Base-by-base conservation (phyloP, 169 alveolate species). In the Eimeria maxima region DNA sequence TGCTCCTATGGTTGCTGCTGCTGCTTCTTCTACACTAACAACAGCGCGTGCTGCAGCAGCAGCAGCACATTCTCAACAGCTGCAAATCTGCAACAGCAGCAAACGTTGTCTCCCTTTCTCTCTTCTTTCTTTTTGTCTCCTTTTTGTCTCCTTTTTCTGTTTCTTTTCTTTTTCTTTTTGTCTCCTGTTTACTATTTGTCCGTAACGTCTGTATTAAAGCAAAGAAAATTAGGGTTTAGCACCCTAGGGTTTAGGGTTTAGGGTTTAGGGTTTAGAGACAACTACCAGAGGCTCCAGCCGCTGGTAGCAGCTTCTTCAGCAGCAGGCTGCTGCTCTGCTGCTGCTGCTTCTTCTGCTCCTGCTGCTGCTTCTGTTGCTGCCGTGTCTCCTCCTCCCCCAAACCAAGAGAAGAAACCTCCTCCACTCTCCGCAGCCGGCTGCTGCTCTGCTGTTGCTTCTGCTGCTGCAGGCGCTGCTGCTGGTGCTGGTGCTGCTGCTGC, bases 241-340 rank as follows among this genome's bases (percentile, higher is more conserved):
- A 65, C 10, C 24, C 20, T 22, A 65, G 74, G 74, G 74, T 65
- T n/a, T 65, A 65, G 74, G 74, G 74, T 65, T 65, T 65, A 65
- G 74, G 74, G 74, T 65, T 65, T 65, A 73, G 83, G 83, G 83
- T n/a, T 73, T 73, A 29, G 44, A 50, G 60, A 8, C 60, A 8
- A 50, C 60, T 78, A 78, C 88, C 88, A 78, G 65, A 78, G 65
- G 45, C 88, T 45, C 88, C 88, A 78, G 88, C 88, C 88, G 65
- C 88, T 78, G 88, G 67, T 78, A 16, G 88, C 88, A 4, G 57
- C 20, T 44, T 78, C 88, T 78, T 60, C 67, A 44, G 88, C 88
- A n/a, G 88, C 67, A 38, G 57, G 65, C 24, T n/a, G 84, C 45
- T n/a, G 29, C 29, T 44, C 84, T n/a, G 55, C 84, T 38, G 84